phyloP scores from a whole-genome alignment of 208 protist genomes.

The Wallacemonas rigidus region DNA sequence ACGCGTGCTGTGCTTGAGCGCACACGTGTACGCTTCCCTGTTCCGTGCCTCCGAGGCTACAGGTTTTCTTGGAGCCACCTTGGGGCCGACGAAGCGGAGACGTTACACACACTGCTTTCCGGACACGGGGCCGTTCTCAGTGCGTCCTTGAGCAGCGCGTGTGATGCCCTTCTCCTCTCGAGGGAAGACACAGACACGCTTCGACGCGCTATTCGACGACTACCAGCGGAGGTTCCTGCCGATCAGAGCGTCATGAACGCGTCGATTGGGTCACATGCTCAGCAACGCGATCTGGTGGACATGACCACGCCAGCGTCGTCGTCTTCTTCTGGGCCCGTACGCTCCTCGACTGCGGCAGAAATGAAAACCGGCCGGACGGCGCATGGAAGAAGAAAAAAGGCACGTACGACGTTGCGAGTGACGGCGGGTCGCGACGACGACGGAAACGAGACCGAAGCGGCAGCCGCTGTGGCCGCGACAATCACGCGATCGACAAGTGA shows the following conservation, averaged over 20 bases:
- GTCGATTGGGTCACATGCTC: neutral
- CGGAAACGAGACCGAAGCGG: neutral
- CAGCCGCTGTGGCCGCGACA: neutral
- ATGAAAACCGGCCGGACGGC: neutral
- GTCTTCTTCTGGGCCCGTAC: neutral
- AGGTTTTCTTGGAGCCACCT: conserved; percentile 58
- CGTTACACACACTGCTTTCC: conserved; percentile 45
- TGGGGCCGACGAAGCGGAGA: conserved; percentile 36
- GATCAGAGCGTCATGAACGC: no score
- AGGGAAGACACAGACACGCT: conserved; percentile 37
- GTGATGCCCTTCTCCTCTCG: conserved; percentile 60
- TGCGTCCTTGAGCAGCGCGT: conserved; percentile 33
- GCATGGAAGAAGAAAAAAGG: neutral
- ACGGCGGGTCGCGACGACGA: neutral
- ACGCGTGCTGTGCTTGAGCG: neutral
- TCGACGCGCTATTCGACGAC: conserved; percentile 1
- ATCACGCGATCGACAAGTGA: neutral
- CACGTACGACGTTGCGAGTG: neutral
- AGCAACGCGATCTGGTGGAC: neutral
- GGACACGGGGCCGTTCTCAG: conserved; percentile 49
- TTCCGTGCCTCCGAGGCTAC: conserved; percentile 71
- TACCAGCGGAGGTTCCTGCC: neutral
- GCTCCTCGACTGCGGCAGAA: neutral
- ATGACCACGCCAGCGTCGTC: neutral
- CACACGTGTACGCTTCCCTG: conserved; percentile 16